phyloP scores from a whole-genome alignment of 2,329 filamentous ascomycete species.

The Mollisia scopiformis region DNA sequence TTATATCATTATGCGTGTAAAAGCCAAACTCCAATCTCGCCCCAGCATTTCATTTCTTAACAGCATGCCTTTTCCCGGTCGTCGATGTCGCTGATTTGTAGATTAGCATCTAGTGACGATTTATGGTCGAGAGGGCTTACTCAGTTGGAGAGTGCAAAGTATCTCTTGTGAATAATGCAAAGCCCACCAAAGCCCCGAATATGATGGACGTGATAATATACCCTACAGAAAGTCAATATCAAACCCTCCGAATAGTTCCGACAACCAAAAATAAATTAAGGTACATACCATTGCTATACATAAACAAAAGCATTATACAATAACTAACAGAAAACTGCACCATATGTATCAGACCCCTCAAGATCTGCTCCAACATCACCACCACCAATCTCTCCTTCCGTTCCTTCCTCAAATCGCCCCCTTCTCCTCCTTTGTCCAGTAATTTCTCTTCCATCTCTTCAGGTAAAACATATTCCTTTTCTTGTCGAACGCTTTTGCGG shows the following conservation, averaged over 20 bases:
- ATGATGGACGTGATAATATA: slow-evolving; percentile 30
- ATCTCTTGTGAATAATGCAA: slow-evolving; percentile 29
- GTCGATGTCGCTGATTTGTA: neutral
- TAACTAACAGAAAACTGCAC: slow-evolving; percentile 25
- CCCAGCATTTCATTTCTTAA: neutral
- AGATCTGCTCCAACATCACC: slow-evolving; percentile 16
- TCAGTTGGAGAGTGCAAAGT: slow-evolving; percentile 11
- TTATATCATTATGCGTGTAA: neutral
- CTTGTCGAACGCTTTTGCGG: slow-evolving; percentile 3
- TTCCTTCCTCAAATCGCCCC: neutral
- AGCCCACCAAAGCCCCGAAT: slow-evolving; percentile 24
- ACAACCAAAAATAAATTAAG: neutral
- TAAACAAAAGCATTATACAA: slow-evolving; percentile 24
- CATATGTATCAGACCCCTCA: slow-evolving; percentile 22
- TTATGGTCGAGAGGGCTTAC: neutral
- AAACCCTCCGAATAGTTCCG: neutral
- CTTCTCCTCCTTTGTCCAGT: slow-evolving; percentile 1
- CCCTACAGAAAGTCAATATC: slow-evolving; percentile 9
- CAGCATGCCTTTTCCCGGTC: slow-evolving; percentile 1
- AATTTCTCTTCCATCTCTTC: slow-evolving; percentile 27
- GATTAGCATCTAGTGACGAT: neutral
- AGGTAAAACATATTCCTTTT: slow-evolving; percentile 4
- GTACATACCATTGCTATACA: slow-evolving; percentile 30
- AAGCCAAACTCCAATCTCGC: neutral
- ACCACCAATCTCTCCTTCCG: slow-evolving; percentile 6